Conservation (phyloP, 2,329 filamentous ascomycete species). For the Microdochium paspali region DNA sequence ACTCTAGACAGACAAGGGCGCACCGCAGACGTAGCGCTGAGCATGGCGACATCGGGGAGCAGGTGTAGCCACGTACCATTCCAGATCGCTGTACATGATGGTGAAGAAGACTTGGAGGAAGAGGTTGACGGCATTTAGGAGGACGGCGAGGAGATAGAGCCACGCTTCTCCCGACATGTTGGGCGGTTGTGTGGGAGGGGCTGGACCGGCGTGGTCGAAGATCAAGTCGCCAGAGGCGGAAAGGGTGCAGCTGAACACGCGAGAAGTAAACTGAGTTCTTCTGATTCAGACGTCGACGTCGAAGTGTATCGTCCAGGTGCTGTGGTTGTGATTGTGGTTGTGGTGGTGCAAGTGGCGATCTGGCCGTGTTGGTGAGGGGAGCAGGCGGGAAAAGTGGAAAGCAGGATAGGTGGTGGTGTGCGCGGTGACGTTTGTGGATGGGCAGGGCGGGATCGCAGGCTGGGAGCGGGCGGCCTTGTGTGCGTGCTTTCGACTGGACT, state of each 20-base stretch:
- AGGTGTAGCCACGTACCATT: conserved; percentile 69
- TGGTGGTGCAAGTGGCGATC: neutral
- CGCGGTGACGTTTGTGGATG: neutral
- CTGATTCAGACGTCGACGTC: neutral
- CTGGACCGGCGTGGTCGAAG: neutral
- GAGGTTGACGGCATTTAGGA: conserved; percentile 99
- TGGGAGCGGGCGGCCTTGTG: no score
- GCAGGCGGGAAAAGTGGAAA: neutral
- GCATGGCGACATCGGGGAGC: neutral
- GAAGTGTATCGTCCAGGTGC: neutral
- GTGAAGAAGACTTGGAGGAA: conserved; percentile 99
- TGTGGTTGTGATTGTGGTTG: neutral
- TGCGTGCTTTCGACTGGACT: no score
- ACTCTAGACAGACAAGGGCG: no score
- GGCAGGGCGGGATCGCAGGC: neutral
- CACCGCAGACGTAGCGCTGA: no score
- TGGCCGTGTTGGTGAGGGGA: neutral
- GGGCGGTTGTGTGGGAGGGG: conserved; percentile 4
- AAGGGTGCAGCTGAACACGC: neutral
- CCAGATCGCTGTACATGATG: conserved; percentile 99
- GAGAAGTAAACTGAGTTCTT: neutral
- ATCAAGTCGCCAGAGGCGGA: neutral
- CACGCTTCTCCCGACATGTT: conserved; percentile 95
- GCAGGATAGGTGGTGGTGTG: neutral
- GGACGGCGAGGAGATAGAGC: conserved; percentile 94